Evolutionary conservation across 495 filamentous ascomycete genomes (phyloP), one percentile per base, ranked within the genome.

Genomic region (Niebla homalea): DNA sequence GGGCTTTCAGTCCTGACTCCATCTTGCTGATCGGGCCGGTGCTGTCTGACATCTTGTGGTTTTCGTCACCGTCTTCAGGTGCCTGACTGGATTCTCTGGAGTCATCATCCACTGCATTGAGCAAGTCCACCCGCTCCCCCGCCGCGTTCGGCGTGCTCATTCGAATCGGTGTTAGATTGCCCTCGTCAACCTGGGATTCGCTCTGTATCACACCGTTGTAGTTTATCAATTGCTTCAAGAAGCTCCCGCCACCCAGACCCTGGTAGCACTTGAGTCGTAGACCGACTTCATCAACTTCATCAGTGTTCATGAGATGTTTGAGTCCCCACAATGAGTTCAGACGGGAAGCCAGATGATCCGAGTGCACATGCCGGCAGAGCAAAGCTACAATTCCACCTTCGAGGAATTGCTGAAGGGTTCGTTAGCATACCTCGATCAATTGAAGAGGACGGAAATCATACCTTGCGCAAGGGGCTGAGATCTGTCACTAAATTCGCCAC

Each of bases 271-370:
- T 75, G 56, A 81, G 80, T 65, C 89, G 92, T 46, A 84, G 69
- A 15, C 82, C 76, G 43, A 79, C 78, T 20, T 75, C 68, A 1
- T 83, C 75, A 25, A 79, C 78, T 20, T 75, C 68, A 1, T 83
- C 75, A 25, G 75, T 74, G 39, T 79, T 71, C 6, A 92, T 81
- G 25, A 95, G 66, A 64, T 95, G 86, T 59, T 96, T 97, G 42
- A 98, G 70, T 18, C 87, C 88, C 92, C 92, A 97, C 10, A 98
- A 64, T 8, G 87, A 85, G 53, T 87, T 85, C 12, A 92, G 70
- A 41, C 84, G 76, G 37, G 97, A 64, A 21, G 77, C 78, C 5
- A 79, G 71, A 58, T 87, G 81, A 48, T 74, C 67, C 3, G 84
- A 88, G 62, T 84, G 85, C 0, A 89, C 88, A 60, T 94, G 86